Evolutionary conservation across 306 rosid species (phyloP).

Genomic region (Vachellia collinsii): DNA sequence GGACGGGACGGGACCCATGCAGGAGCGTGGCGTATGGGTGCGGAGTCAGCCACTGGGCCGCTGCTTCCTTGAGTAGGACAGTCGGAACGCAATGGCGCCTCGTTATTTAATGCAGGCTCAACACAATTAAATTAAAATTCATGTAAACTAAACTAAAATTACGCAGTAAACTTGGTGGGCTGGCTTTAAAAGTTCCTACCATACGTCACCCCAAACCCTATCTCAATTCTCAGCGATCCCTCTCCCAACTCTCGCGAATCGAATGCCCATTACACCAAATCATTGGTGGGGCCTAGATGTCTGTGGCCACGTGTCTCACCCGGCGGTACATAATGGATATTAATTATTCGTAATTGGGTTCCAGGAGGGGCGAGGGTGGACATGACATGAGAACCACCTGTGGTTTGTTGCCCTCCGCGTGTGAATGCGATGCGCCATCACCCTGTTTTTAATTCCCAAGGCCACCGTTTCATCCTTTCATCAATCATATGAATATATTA

Average conservation of each 20-base stretch:
- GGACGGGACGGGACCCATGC: too few relatives aligned
- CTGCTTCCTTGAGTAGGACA: constrained; percentile 54
- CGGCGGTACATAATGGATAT: too few relatives aligned
- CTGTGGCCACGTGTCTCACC: constrained; percentile 37
- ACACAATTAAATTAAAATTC: not conserved
- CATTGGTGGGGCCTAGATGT: constrained; percentile 72
- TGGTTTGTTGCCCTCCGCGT: constrained; percentile 41
- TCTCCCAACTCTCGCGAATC: constrained; percentile 55
- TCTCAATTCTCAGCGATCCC: too few relatives aligned
- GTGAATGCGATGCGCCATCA: constrained; percentile 38
- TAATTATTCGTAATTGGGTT: not conserved
- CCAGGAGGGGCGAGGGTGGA: constrained; percentile 31
- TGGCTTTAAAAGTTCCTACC: constrained; percentile 46
- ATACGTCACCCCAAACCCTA: constrained; percentile 3
- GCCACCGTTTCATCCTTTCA: not conserved
- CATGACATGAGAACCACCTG: constrained; percentile 60
- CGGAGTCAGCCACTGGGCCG: too few relatives aligned
- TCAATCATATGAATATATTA: constrained; percentile 31
- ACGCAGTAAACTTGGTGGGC: constrained; percentile 54
- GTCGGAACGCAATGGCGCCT: constrained; percentile 20
- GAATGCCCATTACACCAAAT: constrained; percentile 85
- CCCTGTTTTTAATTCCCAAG: constrained; percentile 31
- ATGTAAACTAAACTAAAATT: not conserved
- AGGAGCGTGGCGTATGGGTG: too few relatives aligned
- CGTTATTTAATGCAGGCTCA: not conserved